Evolutionary conservation across 805 yeast genomes (phyloP), one percentile per base, ranked within the genome.

Genomic region (Candida parachauliodes): DNA sequence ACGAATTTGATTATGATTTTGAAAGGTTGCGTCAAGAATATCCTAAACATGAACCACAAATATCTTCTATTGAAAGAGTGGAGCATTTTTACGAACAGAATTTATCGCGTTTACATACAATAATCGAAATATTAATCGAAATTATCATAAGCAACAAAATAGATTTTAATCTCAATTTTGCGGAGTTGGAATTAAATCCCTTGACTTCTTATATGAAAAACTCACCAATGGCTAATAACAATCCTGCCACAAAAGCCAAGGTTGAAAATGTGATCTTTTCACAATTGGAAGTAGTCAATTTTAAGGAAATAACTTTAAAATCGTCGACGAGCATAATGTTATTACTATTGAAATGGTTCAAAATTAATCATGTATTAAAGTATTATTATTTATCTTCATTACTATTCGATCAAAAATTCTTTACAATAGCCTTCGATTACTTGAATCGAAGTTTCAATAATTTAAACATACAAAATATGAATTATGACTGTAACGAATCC

Each of bases 291-390:
- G 63, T 79, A 2, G 43, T 68, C 4, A 70, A 82, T 44, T 64
- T 76, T n/a, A 82, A 81, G 45, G 91, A 84, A 48, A 60, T 77
- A 3, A 64, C 81, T 1, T 50, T 82, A 36, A 83, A 80, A 46
- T 74, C 81, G 3, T 62, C 81, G 2, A 65, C 82, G 0, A 74
- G 76, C 1, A 70, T 79, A 1, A 39, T 87, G 1, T 48, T 62
- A 8, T 48, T 76, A 15, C 52, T 93, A 15, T 54, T 82, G 23
- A 74, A 73, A 49, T 89, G 97, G 96, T 82, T 86, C 55, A 85
- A 84, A 52, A 56, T 72, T 8, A 82, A 78, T 31, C 96, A 93
- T 55, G 64, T 88, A 2, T 56, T 89, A 45, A 89, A 91, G 55
- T 81, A 73, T 55, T 94, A 88, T 54, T 85, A 81, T 49, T 62